Percentiles rank a stretch among this genome's conserved stretches.
phyloP scores from a whole-genome alignment of 2,329 filamentous ascomycete genomes.

The Thyridium curvatum region DNA sequence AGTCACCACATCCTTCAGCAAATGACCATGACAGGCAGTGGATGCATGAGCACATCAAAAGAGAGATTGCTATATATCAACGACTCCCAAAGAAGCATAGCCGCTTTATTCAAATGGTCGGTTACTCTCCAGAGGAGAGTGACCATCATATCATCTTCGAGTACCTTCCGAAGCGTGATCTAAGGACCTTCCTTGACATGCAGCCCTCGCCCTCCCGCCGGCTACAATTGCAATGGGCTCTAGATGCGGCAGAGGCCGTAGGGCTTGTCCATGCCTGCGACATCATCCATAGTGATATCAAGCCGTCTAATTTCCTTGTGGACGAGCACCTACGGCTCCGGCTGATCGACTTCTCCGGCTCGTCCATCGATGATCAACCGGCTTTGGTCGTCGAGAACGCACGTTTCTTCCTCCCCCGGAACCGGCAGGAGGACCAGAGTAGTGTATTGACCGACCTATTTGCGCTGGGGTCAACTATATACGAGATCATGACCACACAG shows the following conservation, averaged over 20 bases:
- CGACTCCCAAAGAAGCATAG: too few species aligned
- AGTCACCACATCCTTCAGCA: too few species aligned
- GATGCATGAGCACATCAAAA: too few species aligned
- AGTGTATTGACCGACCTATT: constrained; percentile 5
- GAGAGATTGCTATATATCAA: too few species aligned
- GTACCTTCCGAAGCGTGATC: too few species aligned
- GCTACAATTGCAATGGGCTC: constrained; percentile 4
- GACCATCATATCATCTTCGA: too few species aligned
- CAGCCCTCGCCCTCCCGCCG: not conserved
- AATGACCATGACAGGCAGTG: too few species aligned
- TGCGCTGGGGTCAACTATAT: constrained; percentile 6
- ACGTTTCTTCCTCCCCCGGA: not conserved
- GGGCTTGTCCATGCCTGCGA: constrained; percentile 2
- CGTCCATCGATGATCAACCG: not conserved
- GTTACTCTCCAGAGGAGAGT: too few species aligned
- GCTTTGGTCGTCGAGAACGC: constrained; percentile 1
- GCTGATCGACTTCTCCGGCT: constrained; percentile 4
- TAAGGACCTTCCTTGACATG: too few species aligned
- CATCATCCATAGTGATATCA: constrained; percentile 5
- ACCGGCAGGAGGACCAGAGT: not conserved
- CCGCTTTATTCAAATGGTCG: too few species aligned
- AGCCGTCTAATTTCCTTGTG: constrained; percentile 5
- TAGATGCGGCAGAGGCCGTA: constrained; percentile 5
- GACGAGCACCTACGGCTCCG: constrained; percentile 1
- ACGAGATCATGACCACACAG: constrained; percentile 2